These are phyloP conservation scores for Stachybotrys elegans DNA, from an alignment of 2,329 filamentous ascomycete species.

Conservation along the genomic window DNA sequence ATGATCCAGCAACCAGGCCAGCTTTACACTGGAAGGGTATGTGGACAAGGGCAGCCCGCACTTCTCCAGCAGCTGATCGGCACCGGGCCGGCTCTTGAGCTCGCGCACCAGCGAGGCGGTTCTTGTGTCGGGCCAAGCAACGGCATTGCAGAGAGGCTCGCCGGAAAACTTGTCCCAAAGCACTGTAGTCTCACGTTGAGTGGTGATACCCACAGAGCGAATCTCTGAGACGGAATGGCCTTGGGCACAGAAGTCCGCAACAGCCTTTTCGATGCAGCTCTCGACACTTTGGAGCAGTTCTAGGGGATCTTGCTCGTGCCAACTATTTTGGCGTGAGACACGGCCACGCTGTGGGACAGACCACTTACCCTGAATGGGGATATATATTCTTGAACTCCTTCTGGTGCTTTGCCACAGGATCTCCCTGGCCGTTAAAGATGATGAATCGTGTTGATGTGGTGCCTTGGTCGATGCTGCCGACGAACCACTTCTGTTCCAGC, in stretches of 20 bases:
- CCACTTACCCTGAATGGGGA: slow-evolving; percentile 72
- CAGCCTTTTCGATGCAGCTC: slow-evolving; percentile 72
- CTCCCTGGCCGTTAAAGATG: slow-evolving; percentile 77
- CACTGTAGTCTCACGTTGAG: slow-evolving; percentile 83
- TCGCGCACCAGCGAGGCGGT: slow-evolving; percentile 69
- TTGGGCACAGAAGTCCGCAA: slow-evolving; percentile 63
- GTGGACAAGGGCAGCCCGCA: slow-evolving; percentile 83
- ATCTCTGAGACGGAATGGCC: slow-evolving; percentile 66
- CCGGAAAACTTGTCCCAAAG: slow-evolving; percentile 81
- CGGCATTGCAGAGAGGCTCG: slow-evolving; percentile 75
- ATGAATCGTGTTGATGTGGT: slow-evolving; percentile 87
- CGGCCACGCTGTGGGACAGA: background rate
- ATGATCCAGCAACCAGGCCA: slow-evolving; percentile 77
- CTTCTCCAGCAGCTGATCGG: slow-evolving; percentile 62
- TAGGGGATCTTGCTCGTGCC: slow-evolving; percentile 83
- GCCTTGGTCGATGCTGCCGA: slow-evolving; percentile 86
- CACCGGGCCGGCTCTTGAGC: slow-evolving; percentile 61
- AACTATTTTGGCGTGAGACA: slow-evolving; percentile 42
- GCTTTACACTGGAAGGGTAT: slow-evolving; percentile 82
- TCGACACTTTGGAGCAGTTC: slow-evolving; percentile 73
- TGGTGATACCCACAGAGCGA: slow-evolving; percentile 78
- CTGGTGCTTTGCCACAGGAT: slow-evolving; percentile 77
- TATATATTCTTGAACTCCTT: slow-evolving; percentile 83
- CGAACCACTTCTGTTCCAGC: slow-evolving; percentile 51
- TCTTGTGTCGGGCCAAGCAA: slow-evolving; percentile 87